Base-by-base conservation (phyloP, 2,329 filamentous ascomycete genomes). In the Incumbomyces lentus region DNA sequence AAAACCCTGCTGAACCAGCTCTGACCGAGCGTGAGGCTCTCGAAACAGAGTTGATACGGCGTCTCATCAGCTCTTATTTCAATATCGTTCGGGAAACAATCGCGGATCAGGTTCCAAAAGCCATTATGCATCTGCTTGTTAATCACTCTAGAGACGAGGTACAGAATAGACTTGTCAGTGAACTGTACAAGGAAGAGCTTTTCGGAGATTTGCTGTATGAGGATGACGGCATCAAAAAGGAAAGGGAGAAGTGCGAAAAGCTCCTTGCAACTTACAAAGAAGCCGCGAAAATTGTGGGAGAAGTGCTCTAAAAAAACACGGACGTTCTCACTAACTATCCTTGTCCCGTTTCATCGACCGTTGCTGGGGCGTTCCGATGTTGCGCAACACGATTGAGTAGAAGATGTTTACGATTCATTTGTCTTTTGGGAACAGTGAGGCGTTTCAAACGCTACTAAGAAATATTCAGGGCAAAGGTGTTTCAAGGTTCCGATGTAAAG, bases 41-140 rank as follows among this genome's bases (percentile, higher is more conserved):
- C 72, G 92, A 98, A 69, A 96, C 92, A 8, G 92, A 98, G 67
- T 80, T 98, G 34, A 98, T 98, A 63, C 84, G 90, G 39, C 86
- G 89, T 39, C 78, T 98, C 47, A 98, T 98, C 64, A 94, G 86
- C 29, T 95, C 89, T 1, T 98, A 98, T 73, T 98, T 98, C 74
- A 94, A 95, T 65, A 98, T 98, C 60, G 92, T 98, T 39, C 86
- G 92, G 52, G 92, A 98, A 68, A 90, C 87, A n/a, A 95, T 95
- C 59, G 90, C 90, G 37, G 92, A 98, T 63, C 90, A 96, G 68
- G 92, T 98, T 10, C 92, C 92, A 55, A 98, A 98, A 70, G 92
- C 92, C 4, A 84, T 98, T 57, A 98, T 98, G 92, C 92, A 98
- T 64, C 78, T 98, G 39, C 78, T 98, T 30, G 92, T 98, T 62